Percentiles rank a stretch among this genome's conserved stretches.
These are phyloP conservation scores for Neonectria magnoliae DNA, from an alignment of 2,329 filamentous ascomycete genomes.

Conservation along the genomic window DNA sequence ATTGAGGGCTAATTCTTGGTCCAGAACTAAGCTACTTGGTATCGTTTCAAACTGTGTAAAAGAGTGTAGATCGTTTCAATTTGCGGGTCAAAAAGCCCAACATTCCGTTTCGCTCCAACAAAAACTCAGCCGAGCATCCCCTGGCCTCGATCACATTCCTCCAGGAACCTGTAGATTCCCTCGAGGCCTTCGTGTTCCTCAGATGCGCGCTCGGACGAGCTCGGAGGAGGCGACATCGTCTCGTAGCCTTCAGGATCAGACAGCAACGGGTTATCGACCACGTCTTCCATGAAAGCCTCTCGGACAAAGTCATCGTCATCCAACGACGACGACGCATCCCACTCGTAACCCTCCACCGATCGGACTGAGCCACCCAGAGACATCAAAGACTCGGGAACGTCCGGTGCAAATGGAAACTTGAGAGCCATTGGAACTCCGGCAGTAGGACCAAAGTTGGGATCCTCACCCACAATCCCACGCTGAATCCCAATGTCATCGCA, in stretches of 20 bases:
- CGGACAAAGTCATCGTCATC: constrained; percentile 49
- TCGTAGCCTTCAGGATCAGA: constrained; percentile 60
- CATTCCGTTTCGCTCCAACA: constrained; percentile 31
- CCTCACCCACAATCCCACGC: constrained; percentile 81
- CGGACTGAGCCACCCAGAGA: constrained; percentile 61
- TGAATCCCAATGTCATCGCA: constrained; percentile 89
- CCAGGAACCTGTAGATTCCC: constrained; percentile 67
- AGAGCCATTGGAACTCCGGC: constrained; percentile 79
- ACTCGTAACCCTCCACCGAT: constrained; percentile 55
- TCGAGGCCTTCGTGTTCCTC: constrained; percentile 65
- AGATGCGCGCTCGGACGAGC: constrained; percentile 56
- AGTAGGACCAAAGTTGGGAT: constrained; percentile 74
- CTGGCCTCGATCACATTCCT: constrained; percentile 63
- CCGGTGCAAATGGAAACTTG: constrained; percentile 86
- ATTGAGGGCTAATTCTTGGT: constrained; percentile 32
- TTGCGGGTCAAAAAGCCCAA: constrained; percentile 21
- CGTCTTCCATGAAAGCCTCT: constrained; percentile 55
- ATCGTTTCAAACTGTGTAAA: constrained; percentile 31
- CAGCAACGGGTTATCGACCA: constrained; percentile 60
- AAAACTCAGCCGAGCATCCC: constrained; percentile 45
- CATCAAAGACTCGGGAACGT: constrained; percentile 50
- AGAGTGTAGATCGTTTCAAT: constrained; percentile 41
- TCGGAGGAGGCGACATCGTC: constrained; percentile 60
- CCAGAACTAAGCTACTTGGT: constrained; percentile 31
- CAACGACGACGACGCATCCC: constrained; percentile 51